A percentile compares a stretch with the other conserved stretches of the same genome.
Conservation (phyloP, 441 rosid genomes). For the Theobroma grandiflorum region DNA sequence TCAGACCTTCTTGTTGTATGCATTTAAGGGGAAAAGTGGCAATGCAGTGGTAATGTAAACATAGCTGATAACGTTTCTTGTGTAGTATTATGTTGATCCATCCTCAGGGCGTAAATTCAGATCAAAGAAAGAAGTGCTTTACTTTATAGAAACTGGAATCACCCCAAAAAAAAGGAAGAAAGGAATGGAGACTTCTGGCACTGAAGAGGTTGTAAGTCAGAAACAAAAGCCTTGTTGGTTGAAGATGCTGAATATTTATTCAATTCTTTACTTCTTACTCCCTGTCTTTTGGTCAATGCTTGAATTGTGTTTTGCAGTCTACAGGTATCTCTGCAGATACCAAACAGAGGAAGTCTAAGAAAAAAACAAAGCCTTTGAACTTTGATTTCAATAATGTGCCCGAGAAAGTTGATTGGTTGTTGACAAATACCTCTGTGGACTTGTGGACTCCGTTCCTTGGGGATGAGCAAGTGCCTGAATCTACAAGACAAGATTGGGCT, state of each 20-base stretch:
- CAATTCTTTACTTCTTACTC: neutral
- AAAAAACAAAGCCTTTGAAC: slow-evolving; percentile 30
- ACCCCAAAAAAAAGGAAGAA: slow-evolving; percentile 40
- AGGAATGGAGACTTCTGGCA: slow-evolving; percentile 38
- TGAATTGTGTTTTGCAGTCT: slow-evolving; percentile 37
- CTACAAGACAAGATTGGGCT: slow-evolving; percentile 58
- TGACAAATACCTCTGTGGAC: slow-evolving; percentile 42
- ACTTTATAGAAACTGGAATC: slow-evolving; percentile 71
- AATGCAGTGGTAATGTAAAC: neutral
- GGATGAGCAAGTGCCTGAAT: slow-evolving; percentile 50
- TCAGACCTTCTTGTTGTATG: neutral
- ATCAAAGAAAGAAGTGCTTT: slow-evolving; percentile 74
- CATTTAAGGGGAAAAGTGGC: neutral
- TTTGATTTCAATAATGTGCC: slow-evolving; percentile 66
- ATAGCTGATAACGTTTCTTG: slow-evolving; percentile 17
- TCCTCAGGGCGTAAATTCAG: slow-evolving; percentile 62
- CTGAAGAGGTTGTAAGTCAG: slow-evolving; percentile 49
- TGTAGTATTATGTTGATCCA: slow-evolving; percentile 82
- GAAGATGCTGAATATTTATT: slow-evolving; percentile 17
- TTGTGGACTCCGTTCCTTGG: slow-evolving; percentile 61
- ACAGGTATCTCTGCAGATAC: slow-evolving; percentile 36
- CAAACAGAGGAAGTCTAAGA: slow-evolving; percentile 44
- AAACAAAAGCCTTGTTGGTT: slow-evolving; percentile 10
- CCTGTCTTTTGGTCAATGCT: slow-evolving; percentile 15
- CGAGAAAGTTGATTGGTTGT: slow-evolving; percentile 60